Conservation (phyloP, 441 rosid genomes). For the Bruguiera hainesii region DNA sequence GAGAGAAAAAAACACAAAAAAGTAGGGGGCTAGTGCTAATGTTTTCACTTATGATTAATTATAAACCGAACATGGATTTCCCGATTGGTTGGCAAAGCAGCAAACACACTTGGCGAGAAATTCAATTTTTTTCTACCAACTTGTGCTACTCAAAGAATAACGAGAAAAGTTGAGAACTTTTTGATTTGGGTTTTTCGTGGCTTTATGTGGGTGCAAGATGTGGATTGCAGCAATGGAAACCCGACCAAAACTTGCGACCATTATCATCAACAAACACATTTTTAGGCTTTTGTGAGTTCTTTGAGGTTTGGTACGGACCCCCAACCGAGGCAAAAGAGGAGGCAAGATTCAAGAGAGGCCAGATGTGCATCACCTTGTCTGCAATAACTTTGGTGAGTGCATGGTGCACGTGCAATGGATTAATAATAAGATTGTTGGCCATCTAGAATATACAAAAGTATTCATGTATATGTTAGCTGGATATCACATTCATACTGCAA, state of each 20-base stretch:
- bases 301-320: background rate
- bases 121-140: slow-evolving; percentile 4
- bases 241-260: slow-evolving; percentile 34
- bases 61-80: slow-evolving; percentile 28
- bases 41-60: slow-evolving; percentile 3
- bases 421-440: slow-evolving; percentile 3
- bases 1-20: background rate
- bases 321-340: too few relatives aligned
- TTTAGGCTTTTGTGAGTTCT: slow-evolving; percentile 15
- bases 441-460: slow-evolving; percentile 7
- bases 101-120: slow-evolving; percentile 18
- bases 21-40: background rate
- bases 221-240: slow-evolving; percentile 28
- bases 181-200: slow-evolving; percentile 1
- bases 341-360: slow-evolving; percentile 5
- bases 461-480: slow-evolving; percentile 20
- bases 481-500: slow-evolving; percentile 27
- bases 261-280: slow-evolving; percentile 6
- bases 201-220: slow-evolving; percentile 28
- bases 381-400: slow-evolving; percentile 9
- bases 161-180: background rate
- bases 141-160: slow-evolving; percentile 3
- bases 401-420: slow-evolving; percentile 36
- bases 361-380: background rate
- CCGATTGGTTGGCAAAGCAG: slow-evolving; percentile 30